These are phyloP conservation scores for Alternaria hordeiaustralica DNA, from an alignment of 2,329 filamentous ascomycete genomes.

Conservation along the genomic window DNA sequence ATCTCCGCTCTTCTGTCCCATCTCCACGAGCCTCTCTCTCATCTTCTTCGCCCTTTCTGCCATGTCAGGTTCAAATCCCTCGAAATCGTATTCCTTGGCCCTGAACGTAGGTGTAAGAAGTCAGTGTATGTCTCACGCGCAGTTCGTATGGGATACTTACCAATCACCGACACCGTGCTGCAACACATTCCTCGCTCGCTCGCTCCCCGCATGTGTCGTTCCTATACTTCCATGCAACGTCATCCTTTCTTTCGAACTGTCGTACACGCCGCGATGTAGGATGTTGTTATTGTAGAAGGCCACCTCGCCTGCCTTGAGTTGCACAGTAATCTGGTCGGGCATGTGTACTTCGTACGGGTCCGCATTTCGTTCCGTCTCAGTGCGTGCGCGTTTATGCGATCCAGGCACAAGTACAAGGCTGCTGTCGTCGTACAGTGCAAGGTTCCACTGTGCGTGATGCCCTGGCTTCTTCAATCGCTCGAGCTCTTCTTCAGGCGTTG, in stretches of 20 bases:
- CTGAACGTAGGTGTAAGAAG: not conserved
- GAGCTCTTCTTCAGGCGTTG: constrained; percentile 70
- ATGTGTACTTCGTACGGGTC: constrained; percentile 68
- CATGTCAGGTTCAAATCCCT: constrained; percentile 67
- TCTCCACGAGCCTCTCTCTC: constrained; percentile 66
- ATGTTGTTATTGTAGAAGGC: constrained; percentile 95
- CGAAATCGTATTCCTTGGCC: constrained; percentile 66
- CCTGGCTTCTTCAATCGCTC: constrained; percentile 65
- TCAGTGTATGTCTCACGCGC: not conserved
- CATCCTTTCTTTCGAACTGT: constrained; percentile 64
- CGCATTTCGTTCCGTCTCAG: constrained; percentile 70
- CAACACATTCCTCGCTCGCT: constrained; percentile 73
- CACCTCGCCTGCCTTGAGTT: constrained; percentile 74
- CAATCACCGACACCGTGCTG: constrained; percentile 76
- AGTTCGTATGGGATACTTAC: not conserved
- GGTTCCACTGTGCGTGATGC: constrained; percentile 85
- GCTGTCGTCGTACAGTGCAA: constrained; percentile 77
- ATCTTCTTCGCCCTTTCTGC: constrained; percentile 66
- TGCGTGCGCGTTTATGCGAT: constrained; percentile 74
- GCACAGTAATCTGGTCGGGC: constrained; percentile 69
- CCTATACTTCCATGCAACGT: constrained; percentile 78
- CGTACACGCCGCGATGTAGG: constrained; percentile 74
- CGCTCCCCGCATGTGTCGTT: constrained; percentile 60
- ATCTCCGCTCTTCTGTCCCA: constrained; percentile 66
- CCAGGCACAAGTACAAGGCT: constrained; percentile 77